phyloP scores from a whole-genome alignment of 176 grass and related monocot genomes.

The Dactylis glomerata region DNA sequence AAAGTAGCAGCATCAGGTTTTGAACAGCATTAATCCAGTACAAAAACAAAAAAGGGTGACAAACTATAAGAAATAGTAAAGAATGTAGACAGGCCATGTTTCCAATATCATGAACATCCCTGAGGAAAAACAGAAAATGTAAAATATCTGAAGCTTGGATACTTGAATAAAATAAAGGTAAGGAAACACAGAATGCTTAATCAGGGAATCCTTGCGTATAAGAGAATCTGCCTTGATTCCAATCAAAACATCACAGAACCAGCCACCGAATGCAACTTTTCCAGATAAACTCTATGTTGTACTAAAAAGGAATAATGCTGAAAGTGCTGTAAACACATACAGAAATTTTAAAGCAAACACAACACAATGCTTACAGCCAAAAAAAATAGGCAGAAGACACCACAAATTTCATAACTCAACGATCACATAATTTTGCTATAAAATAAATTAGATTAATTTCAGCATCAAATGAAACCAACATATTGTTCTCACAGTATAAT shows the following conservation, averaged over 20 bases:
- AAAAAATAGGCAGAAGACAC: not conserved
- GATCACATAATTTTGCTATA: not conserved
- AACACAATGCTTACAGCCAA: not conserved
- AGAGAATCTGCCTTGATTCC: not conserved
- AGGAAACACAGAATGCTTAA: not conserved
- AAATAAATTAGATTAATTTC: not conserved
- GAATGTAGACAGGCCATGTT: not conserved
- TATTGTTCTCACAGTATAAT: not conserved
- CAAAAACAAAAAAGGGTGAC: not conserved
- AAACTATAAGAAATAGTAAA: not conserved
- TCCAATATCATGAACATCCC: not conserved
- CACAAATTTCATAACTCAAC: not conserved
- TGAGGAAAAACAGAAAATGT: not conserved
- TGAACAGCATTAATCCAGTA: not conserved
- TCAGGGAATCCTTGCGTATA: not conserved
- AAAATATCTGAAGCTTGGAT: not conserved
- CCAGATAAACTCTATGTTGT: not conserved
- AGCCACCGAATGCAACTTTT: not conserved
- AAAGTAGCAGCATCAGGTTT: conserved; percentile 25
- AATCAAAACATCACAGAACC: not conserved
- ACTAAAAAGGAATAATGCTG: not conserved
- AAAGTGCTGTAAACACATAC: not conserved
- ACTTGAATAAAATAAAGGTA: not conserved
- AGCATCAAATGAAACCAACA: not conserved
- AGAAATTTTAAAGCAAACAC: not conserved